Conservation (phyloP, 2,329 filamentous ascomycete species). For the Colletotrichum noveboracense region DNA sequence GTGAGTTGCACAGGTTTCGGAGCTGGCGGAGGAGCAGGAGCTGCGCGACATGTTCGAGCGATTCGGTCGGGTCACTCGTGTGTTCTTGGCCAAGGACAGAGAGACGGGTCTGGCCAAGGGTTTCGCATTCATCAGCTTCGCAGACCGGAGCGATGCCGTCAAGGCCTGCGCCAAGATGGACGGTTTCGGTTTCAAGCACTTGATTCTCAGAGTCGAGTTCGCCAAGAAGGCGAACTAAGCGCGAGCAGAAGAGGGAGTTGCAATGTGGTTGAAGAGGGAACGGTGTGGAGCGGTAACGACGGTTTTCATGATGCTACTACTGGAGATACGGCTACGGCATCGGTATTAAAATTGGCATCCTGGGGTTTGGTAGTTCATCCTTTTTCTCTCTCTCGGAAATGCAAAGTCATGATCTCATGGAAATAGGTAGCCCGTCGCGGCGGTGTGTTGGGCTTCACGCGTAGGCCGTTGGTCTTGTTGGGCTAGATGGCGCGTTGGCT, state of each 20-base stretch:
- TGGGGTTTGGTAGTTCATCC: constrained; percentile 17
- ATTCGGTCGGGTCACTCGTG: constrained; percentile 94
- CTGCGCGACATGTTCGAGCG: constrained; percentile 98
- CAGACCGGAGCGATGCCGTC: constrained; percentile 86
- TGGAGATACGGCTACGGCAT: constrained; percentile 22
- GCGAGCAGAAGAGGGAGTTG: background rate
- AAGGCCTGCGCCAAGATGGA: constrained; percentile 98
- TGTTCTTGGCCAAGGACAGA: constrained; percentile 97
- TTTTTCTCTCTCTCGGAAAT: constrained; percentile 13
- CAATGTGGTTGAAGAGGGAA: background rate
- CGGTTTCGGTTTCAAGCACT: constrained; percentile 87
- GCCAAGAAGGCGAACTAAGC: constrained; percentile 70
- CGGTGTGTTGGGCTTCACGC: background rate
- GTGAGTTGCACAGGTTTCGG: constrained; percentile 72
- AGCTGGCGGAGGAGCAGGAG: constrained; percentile 95
- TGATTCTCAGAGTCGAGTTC: constrained; percentile 87
- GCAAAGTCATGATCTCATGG: constrained; percentile 17
- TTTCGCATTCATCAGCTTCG: constrained; percentile 98
- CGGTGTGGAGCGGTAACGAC: constrained; percentile 1
- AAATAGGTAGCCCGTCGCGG: background rate
- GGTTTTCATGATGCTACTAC: constrained; percentile 17
- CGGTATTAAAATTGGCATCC: constrained; percentile 20
- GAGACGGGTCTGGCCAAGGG: constrained; percentile 97
- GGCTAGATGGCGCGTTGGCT: background rate
- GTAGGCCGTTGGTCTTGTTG: background rate